Evolutionary conservation across 2,329 filamentous ascomycete species (phyloP), one percentile per base, ranked within the genome.

Genomic region (Diaporthe citriasiana): DNA sequence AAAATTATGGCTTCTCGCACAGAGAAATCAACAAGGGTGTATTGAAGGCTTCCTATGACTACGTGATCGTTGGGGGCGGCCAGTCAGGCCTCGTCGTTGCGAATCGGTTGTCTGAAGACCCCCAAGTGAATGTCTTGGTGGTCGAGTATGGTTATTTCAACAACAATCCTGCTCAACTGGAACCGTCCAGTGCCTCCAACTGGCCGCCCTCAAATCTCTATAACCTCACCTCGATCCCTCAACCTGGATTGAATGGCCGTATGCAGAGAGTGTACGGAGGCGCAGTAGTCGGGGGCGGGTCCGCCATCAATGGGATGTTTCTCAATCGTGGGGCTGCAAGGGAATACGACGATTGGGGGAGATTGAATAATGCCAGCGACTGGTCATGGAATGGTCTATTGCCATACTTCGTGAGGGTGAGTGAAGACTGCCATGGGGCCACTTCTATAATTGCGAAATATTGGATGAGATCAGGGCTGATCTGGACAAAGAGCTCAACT

Each of bases 121-220:
- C 51, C 22, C 15, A 55, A 19, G 51, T 55, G 51, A 55, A 17
- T 5, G 51, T 55, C 2, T 33, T 55, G 51, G 51, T 55, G 51
- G 51, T 55, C 15, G 51, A 55, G 51, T 55, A 60, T 27, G 57
- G 57, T 42, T 42, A 42, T 17, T 60, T 60, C 9, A 40, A 60
- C 2, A 38, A 60, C n/a, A 45, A 60, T 45, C n/a, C 17, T 27
- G 40, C 57, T 19, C 57, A 60, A 30, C 27, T 60, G n/a, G 38
- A 60, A 15, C 57, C 57, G 8, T 22, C 27, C 8, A 60, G 57
- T 25, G 38, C n/a, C 27, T 17, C 10, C 15, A 19, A 19, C 51
- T 5, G 27, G 5, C 51, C 51, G 17, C 25, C 10, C 51, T 27
- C 51, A 4, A 55, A 60, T n/a, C 1, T 42, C 5, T 60, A 60